Percentiles rank a stretch among this genome's conserved stretches.
These are phyloP conservation scores for Stagonosporopsis cucurbitacearum DNA, from an alignment of 2,329 filamentous ascomycete species.

Conservation along the genomic window DNA sequence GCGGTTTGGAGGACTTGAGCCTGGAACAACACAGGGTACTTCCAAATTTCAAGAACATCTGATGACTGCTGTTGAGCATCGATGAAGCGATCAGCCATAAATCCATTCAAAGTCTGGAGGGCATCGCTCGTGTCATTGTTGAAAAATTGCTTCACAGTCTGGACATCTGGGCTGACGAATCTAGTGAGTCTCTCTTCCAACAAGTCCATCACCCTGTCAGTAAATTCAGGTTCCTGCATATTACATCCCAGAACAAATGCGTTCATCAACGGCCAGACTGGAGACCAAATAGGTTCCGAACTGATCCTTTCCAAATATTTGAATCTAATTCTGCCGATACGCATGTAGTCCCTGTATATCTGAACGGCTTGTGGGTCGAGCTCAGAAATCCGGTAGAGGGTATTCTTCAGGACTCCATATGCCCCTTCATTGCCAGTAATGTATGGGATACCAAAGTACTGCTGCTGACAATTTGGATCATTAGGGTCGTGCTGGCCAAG, in stretches of 20 bases:
- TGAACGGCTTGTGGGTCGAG: conserved; percentile 5
- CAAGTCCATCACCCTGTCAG: conserved; percentile 1
- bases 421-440: background rate
- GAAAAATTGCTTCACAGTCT: conserved; percentile 5
- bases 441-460: background rate
- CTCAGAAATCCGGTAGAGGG: background rate
- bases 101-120: background rate
- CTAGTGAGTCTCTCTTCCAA: background rate
- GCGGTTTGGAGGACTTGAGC: background rate
- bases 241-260: background rate
- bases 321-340: background rate
- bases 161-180: background rate
- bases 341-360: background rate
- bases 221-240: background rate
- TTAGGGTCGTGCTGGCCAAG: conserved; percentile 1
- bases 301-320: background rate
- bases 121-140: background rate
- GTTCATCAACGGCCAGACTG: conserved; percentile 7
- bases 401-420: background rate
- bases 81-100: background rate
- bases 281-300: background rate
- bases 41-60: background rate
- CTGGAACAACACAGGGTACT: background rate
- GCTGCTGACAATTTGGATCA: background rate
- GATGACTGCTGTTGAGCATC: background rate